Conservation (phyloP, 1,139 yeast species). For the Geotrichum phurueaensis region DNA sequence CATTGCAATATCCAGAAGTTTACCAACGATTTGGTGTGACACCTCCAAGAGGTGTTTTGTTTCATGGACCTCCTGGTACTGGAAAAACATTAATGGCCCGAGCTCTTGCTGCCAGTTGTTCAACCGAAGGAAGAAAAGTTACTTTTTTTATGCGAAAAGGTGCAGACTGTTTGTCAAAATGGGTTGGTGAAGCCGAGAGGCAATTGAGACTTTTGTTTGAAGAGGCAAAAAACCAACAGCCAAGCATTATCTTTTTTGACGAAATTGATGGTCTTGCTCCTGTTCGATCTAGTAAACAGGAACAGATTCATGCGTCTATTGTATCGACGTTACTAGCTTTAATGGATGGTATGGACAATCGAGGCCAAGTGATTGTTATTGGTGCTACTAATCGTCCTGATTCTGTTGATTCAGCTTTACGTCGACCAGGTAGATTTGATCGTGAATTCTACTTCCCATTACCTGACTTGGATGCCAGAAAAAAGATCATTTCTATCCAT, state of each 20-base stretch:
- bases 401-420: conserved; percentile 91
- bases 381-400: conserved; percentile 99
- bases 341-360: conserved; percentile 98
- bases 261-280: conserved; percentile 98
- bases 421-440: conserved; percentile 97
- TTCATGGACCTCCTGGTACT: conserved; percentile 99
- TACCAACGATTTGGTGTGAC: conserved; percentile 86
- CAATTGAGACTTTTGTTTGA: conserved; percentile 85
- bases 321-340: conserved; percentile 89
- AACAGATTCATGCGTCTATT: conserved; percentile 95
- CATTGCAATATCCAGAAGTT: conserved; percentile 87
- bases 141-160: conserved; percentile 98
- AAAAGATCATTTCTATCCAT: conserved; percentile 72
- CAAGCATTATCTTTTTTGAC: conserved; percentile 90
- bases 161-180: conserved; percentile 92
- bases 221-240: conserved; percentile 94
- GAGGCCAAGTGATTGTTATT: conserved; percentile 94
- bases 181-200: conserved; percentile 99
- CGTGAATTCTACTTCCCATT: conserved; percentile 93
- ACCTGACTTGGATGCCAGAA: conserved; percentile 77
- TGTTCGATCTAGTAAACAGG: conserved; percentile 93
- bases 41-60: conserved; percentile 95
- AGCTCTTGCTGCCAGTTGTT: conserved; percentile 92
- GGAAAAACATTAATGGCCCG: conserved; percentile 98
- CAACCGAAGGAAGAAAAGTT: conserved; percentile 71